Conservation (phyloP, 1,139 yeast genomes). For the Groenewaldozyma sp. region DNA sequence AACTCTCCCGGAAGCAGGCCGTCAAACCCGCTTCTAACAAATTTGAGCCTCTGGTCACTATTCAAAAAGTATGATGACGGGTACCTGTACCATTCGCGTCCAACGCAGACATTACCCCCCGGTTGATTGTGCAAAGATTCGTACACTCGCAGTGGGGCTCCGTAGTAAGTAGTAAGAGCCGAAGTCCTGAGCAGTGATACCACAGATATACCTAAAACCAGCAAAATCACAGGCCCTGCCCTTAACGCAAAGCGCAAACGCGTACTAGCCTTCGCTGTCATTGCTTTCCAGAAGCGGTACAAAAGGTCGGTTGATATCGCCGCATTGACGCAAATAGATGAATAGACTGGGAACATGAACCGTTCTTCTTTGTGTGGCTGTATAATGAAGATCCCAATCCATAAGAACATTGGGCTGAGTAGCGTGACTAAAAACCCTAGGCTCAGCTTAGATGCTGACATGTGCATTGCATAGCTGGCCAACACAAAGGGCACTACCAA, state of each 20-base stretch:
- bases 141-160: constrained; percentile 31
- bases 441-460: constrained; percentile 2
- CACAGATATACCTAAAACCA: constrained; percentile 10
- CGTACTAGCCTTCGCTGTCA: background rate
- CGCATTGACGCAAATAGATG: constrained; percentile 55
- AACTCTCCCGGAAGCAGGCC: constrained; percentile 90
- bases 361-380: constrained; percentile 96
- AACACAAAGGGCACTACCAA: constrained; percentile 28
- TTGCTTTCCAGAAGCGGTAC: constrained; percentile 20
- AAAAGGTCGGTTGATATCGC: constrained; percentile 36
- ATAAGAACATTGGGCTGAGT: constrained; percentile 41
- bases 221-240: constrained; percentile 1
- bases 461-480: constrained; percentile 1
- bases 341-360: constrained; percentile 78
- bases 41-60: constrained; percentile 48
- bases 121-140: constrained; percentile 13
- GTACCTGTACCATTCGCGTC: constrained; percentile 91
- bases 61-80: constrained; percentile 82
- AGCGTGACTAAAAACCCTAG: constrained; percentile 8
- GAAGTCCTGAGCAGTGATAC: constrained; percentile 25
- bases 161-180: constrained; percentile 28
- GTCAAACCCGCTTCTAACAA: constrained; percentile 68
- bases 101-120: constrained; percentile 66
- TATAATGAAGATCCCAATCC: constrained; percentile 56
- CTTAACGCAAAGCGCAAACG: constrained; percentile 4